These are phyloP conservation scores for Aciculosporium take DNA, from an alignment of 2,329 filamentous ascomycete species.

Conservation along the genomic window DNA sequence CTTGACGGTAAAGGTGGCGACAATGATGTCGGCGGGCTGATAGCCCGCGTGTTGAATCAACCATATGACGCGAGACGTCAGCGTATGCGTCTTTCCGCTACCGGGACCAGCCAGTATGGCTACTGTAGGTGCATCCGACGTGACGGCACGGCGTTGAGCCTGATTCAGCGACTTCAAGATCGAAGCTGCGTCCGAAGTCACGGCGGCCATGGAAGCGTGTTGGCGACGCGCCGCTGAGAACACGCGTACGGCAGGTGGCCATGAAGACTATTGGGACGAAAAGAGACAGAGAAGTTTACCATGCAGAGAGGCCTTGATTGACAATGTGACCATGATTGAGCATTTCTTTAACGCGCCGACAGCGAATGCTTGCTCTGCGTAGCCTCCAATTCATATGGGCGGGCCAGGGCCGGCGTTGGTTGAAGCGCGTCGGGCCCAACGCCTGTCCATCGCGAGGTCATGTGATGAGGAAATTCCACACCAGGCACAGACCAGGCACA, in stretches of 20 bases:
- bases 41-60: conserved; percentile 59
- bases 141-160: conserved; percentile 42
- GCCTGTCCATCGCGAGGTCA: conserved; percentile 9
- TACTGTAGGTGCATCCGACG: conserved; percentile 37
- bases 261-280: neutral
- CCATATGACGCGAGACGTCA: conserved; percentile 85
- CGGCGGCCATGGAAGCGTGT: conserved; percentile 15
- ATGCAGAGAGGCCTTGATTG: no score
- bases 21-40: conserved; percentile 75
- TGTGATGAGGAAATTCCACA: conserved; percentile 7
- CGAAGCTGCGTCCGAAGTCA: conserved; percentile 10
- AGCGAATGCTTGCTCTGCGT: neutral
- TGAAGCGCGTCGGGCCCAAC: neutral
- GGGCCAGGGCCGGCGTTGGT: neutral
- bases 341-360: neutral
- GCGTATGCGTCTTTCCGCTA: conserved; percentile 85
- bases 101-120: conserved; percentile 55
- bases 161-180: conserved; percentile 37
- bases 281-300: no score
- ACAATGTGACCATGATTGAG: no score
- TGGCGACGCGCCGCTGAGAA: conserved; percentile 7
- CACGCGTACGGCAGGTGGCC: conserved; percentile 1
- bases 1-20: conserved; percentile 95
- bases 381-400: neutral
- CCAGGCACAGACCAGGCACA: no score